Evolutionary conservation across 1,284 basidiomycete genomes (phyloP), one percentile per base, ranked within the genome.

Genomic region (Porodaedalea pini): DNA sequence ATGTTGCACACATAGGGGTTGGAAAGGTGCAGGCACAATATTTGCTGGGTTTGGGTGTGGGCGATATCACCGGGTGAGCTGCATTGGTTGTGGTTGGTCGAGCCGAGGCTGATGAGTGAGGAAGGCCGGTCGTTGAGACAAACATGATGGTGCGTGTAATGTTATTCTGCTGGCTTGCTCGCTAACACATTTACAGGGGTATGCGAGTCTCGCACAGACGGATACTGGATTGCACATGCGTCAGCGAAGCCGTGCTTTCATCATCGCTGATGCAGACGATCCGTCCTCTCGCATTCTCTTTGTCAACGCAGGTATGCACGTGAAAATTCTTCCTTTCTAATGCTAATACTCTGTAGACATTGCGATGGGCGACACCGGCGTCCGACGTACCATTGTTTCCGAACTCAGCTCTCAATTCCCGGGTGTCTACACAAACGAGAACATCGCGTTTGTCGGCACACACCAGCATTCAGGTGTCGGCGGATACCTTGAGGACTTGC

Each of bases 191-290:
- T 48, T 60, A 54, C 65, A 89, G 87, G 90, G 90, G 4, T 92
- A 92, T 67, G 89, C 88, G 0, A 78, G 73, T 13, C 68, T 85
- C 8, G 68, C 75, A 0, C 90, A 92, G 67, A 85, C 81, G 1
- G 86, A 86, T 67, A 88, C 85, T 0, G 90, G 90, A 3, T 73
- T 92, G 54, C 88, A 92, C 68, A 88, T 92, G 84, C 80, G 90
- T 8, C 82, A 90, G 67, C 80, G 86, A 45, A 85, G 83, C 63
- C 82, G 90, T 11, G 88, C 86, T 0, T 92, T 87, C 70, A 85
- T 92, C 64, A 73, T 92, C 36, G 89, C 87, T 13, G 83, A 86
- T 55, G 70, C 80, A 27, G 64, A 77, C 27, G 70, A 78, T 44
- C 71, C 85, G 2, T 70, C 76, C 36, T 79, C 85, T 55, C 78